Evolutionary conservation across 2,329 filamentous ascomycete species (phyloP).

Genomic region (Venturia pyrina): DNA sequence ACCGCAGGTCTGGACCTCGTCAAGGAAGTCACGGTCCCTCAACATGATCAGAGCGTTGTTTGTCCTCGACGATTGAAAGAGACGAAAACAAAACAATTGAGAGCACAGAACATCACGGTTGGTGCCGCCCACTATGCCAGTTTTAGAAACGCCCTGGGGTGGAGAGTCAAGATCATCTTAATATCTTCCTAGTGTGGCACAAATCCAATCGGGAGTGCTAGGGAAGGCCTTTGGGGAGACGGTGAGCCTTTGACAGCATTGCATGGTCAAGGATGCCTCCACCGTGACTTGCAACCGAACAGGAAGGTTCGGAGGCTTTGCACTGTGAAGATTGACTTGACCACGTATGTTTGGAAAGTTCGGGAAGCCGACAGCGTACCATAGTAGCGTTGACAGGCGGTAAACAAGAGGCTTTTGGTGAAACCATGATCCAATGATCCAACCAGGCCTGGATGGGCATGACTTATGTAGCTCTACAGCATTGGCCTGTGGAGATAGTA

Average conservation of each 20-base stretch:
- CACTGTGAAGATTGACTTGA: background rate
- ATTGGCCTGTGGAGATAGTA: too few species aligned
- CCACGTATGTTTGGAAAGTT: background rate
- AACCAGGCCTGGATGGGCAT: background rate
- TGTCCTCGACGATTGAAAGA: too few species aligned
- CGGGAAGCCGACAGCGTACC: background rate
- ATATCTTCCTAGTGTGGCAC: background rate
- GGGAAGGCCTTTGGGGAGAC: background rate
- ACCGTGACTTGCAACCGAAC: background rate
- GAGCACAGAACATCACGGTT: too few species aligned
- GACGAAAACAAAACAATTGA: too few species aligned
- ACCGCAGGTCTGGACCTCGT: too few species aligned
- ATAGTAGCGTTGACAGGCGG: background rate
- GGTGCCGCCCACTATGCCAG: too few species aligned
- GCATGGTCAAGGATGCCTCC: background rate
- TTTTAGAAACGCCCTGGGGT: too few species aligned
- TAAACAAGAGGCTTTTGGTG: background rate
- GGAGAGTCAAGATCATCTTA: background rate
- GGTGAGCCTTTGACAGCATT: background rate
- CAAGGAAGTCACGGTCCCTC: too few species aligned
- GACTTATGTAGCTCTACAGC: background rate
- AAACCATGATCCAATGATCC: background rate
- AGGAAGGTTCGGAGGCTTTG: background rate
- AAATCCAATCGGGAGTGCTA: background rate
- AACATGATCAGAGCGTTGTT: too few species aligned